Evolutionary conservation across 164 flowering plant species (phyloP), one percentile per base, ranked within the genome.

Genomic region (Magnolia changhungtana): DNA sequence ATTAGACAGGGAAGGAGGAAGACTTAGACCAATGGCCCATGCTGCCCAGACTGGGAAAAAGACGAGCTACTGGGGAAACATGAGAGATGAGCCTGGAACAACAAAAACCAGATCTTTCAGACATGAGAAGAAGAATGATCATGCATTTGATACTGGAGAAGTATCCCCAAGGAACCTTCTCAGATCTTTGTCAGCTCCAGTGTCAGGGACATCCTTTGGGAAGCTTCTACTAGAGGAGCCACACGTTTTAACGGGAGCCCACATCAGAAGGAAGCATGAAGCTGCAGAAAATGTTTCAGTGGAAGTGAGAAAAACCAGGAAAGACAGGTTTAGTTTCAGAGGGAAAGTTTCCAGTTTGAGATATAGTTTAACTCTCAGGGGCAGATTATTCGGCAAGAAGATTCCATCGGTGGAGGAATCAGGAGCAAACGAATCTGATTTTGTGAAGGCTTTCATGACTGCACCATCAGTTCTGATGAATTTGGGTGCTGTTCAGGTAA

Each of bases 161-260:
- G 64, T 82, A 72, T 92, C 97, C 69, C 93, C 98, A 67, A 88
- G 93, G 79, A 91, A 84, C 78, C 97, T 94, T 19, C 72, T 90
- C 27, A 86, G 99, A 79, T 94, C 97, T 72, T 84, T 92, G 81
- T 92, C 99, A 18, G 97, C 99, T 8, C 98, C 99, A 31, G 93
- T 91, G 61, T 87, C 96, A 68, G 98, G 95, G 81, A 87, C 91
- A 69, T 92, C 99, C 63, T 90, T 94, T 78, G 97, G 91, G 59
- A 94, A 94, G 85, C 95, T 96, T 78, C 96, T 96, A 75, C 84
- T 91, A 23, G 97, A 92, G 79, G 98, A 96, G 67, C 92, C 92
- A 4, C 92, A 90, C 68, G 73, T 94, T 77, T 52, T 89, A 76
- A 88, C 95, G 23, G 97, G 96, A 63, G 95, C 89, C 24, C 97